A percentile compares a stretch with the other conserved stretches of the same genome.
Evolutionary conservation across 345 rosid genomes (phyloP).

Genomic region (Camelina hispida): DNA sequence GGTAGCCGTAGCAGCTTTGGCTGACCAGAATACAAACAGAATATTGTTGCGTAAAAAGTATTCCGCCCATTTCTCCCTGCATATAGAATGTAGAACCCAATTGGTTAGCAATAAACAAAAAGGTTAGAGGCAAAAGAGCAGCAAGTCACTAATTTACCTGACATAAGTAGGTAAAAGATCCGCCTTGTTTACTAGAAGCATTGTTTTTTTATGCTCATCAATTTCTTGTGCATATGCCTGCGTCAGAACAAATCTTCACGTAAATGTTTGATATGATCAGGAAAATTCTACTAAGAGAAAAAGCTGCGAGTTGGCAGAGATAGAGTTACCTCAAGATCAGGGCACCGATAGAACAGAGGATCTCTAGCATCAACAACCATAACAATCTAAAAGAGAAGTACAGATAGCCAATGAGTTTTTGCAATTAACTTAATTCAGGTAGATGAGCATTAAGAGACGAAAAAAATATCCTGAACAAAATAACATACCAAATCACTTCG

Average conservation of each 20-base stretch:
- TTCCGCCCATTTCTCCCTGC: constrained; percentile 85
- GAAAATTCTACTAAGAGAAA: constrained; percentile 22
- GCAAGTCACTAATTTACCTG: constrained; percentile 51
- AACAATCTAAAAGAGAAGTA: constrained; percentile 63
- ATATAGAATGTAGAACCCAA: constrained; percentile 19
- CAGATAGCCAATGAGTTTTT: background rate
- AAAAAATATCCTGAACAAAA: background rate
- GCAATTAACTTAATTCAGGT: background rate
- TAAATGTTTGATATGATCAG: constrained; percentile 17
- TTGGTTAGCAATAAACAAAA: constrained; percentile 20
- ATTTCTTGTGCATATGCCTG: constrained; percentile 85
- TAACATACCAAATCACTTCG: constrained; percentile 86
- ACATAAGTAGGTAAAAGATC: constrained; percentile 81
- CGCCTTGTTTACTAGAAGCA: constrained; percentile 93
- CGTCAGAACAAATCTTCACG: constrained; percentile 15
- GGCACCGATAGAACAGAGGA: constrained; percentile 87
- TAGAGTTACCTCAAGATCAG: constrained; percentile 85
- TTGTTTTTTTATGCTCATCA: constrained; percentile 74
- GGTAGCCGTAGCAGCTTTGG: constrained; percentile 83
- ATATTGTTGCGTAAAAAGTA: constrained; percentile 63
- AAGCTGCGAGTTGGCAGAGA: constrained; percentile 20
- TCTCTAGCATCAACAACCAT: constrained; percentile 99
- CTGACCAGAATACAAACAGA: constrained; percentile 89
- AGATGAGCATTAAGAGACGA: background rate
- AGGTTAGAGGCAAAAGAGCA: background rate